Percentiles rank a stretch among this genome's conserved stretches.
Evolutionary conservation across 2,329 filamentous ascomycete species (phyloP).

Genomic region (Exophiala mesophila): DNA sequence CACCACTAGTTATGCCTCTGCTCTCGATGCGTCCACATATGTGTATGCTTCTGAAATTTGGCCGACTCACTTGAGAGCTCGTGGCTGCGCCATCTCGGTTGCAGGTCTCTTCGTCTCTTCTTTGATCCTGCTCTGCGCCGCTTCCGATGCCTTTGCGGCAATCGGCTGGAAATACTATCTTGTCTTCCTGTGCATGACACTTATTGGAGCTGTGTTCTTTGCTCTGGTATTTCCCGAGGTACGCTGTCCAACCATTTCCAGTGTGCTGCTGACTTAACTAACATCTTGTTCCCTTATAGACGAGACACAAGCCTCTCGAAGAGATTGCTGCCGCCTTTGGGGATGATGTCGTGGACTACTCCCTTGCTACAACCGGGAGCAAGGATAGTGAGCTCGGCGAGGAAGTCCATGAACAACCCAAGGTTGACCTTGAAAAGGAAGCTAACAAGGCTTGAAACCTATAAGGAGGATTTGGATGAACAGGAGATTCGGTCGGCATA

Average conservation of each 20-base stretch:
- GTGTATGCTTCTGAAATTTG: neutral
- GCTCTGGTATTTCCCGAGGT: slow-evolving; percentile 29
- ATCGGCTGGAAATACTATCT: slow-evolving; percentile 32
- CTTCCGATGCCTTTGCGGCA: slow-evolving; percentile 31
- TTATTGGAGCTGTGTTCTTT: slow-evolving; percentile 21
- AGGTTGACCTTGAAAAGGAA: no score
- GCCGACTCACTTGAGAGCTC: slow-evolving; percentile 1
- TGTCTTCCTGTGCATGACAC: slow-evolving; percentile 29
- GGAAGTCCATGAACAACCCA: no score
- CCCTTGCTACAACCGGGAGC: neutral
- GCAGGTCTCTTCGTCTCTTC: neutral
- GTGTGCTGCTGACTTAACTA: neutral
- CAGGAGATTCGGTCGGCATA: no score
- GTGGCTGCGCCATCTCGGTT: neutral
- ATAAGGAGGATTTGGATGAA: no score
- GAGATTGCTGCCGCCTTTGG: slow-evolving; percentile 4
- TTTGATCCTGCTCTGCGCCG: slow-evolving; percentile 38
- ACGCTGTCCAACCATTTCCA: neutral
- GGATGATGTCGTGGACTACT: slow-evolving; percentile 4
- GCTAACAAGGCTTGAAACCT: no score
- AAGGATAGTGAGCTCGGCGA: neutral
- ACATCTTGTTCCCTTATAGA: neutral
- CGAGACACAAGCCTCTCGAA: slow-evolving; percentile 3
- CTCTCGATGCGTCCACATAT: neutral
- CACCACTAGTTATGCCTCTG: neutral